phyloP scores from a whole-genome alignment of 2,329 filamentous ascomycete species.

The Lasiodiplodia gonubiensis region DNA sequence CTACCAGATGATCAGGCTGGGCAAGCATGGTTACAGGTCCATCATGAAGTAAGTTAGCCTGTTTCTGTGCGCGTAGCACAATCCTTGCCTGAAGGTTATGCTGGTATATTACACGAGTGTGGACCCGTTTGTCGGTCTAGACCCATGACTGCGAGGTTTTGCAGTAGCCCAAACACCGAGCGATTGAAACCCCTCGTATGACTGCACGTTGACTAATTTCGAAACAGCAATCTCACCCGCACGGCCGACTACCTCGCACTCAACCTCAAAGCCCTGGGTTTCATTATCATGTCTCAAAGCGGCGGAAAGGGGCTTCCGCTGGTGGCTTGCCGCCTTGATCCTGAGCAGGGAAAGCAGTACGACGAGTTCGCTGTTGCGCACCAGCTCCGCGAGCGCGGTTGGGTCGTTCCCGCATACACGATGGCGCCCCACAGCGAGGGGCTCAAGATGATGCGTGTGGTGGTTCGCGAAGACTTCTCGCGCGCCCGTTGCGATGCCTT shows the following conservation, averaged over 20 bases:
- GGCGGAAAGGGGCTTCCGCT: conserved; percentile 81
- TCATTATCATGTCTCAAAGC: conserved; percentile 85
- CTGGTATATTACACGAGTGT: not conserved
- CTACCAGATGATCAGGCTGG: conserved; percentile 94
- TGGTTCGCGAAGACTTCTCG: conserved; percentile 91
- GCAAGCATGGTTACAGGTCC: conserved; percentile 86
- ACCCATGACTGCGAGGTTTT: not conserved
- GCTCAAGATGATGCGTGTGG: conserved; percentile 89
- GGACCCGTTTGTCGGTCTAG: not conserved
- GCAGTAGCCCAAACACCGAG: not conserved
- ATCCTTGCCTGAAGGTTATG: not conserved
- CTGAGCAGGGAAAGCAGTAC: conserved; percentile 59
- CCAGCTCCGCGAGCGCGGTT: conserved; percentile 82
- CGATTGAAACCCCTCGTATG: not conserved
- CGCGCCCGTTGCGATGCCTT: conserved; percentile 80
- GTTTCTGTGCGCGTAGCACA: not conserved
- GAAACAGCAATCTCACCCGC: conserved; percentile 73
- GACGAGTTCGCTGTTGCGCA: conserved; percentile 70
- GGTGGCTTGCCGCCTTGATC: conserved; percentile 81
- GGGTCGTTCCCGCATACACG: conserved; percentile 95
- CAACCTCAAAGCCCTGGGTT: conserved; percentile 75
- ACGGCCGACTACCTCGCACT: conserved; percentile 86
- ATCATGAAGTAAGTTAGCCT: conserved; percentile 72
- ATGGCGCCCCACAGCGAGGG: conserved; percentile 88
- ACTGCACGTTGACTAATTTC: not conserved